Evolutionary conservation across 108 stramenopile genomes (phyloP), one percentile per base, ranked within the genome.

Genomic region (Skeletonema menzelii): DNA sequence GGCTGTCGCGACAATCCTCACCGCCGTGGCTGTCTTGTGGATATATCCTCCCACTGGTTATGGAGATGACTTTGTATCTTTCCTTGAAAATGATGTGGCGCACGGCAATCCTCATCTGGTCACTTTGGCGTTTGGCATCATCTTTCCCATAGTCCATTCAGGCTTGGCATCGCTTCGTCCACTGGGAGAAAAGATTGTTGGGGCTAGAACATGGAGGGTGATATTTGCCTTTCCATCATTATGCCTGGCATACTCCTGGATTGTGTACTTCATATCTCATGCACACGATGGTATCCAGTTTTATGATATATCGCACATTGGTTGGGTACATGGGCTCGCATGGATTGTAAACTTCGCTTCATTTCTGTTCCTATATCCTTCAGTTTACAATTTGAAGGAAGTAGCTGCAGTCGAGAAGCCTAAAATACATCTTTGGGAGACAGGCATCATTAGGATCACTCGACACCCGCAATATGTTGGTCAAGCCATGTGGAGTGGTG

Each of bases 381-480:
- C 87, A 22, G 91, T 92, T 20, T 98, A 97, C 82, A 98, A 98
- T 76, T 76, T 98, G 28, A 88, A 92, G 65, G 98, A 98, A 75
- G 92, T 98, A 27, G 94, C 94, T 13, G 93, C 92, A 15, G 84
- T 95, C 5, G 87, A 94, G 56, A 75, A 66, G 31, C 97, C 95
- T 5, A 82, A 93, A 71, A 67, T 97, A 26, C 88, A 84, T 69
- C 64, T 98, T 56, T 98, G 95, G 95, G 97, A 97, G 57, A 97
- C 97, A 28, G 98, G 98, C 0, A 83, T 98, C 13, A 96, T 89
- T 61, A 86, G 98, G 12, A 97, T 98, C 75, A 97, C 98, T 24
- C 87, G 97, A 1, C 98, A 99, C 80, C 98, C 98, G 15, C 98
- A 99, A 71, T 84, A 82, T 56, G 83, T 97, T 4, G 98, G 98